Percentiles rank a stretch among this genome's conserved stretches.
phyloP scores from a whole-genome alignment of 2,329 filamentous ascomycete genomes.

The Huntiella omanensis region DNA sequence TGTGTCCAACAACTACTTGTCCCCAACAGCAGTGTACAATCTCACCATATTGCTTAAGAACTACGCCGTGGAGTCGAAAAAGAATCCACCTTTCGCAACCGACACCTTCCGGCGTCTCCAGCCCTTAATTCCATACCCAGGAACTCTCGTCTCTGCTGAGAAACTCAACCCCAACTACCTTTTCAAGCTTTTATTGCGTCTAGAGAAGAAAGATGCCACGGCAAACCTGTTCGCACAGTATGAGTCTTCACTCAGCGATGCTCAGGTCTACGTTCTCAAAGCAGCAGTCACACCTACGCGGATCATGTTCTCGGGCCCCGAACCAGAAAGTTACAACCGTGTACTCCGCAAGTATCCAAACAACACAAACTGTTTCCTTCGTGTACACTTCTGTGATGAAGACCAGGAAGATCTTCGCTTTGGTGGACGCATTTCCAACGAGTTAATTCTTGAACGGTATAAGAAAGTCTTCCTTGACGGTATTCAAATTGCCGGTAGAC shows the following conservation, averaged over 20 bases:
- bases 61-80: slow-evolving; percentile 9
- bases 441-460: slow-evolving; percentile 40
- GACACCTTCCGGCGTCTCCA: slow-evolving; percentile 35
- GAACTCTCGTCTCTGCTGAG: slow-evolving; percentile 27
- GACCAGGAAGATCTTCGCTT: slow-evolving; percentile 44
- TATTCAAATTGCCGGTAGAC: slow-evolving; percentile 43
- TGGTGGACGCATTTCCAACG: slow-evolving; percentile 19
- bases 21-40: slow-evolving; percentile 30
- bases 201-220: too few relatives aligned
- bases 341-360: slow-evolving; percentile 47
- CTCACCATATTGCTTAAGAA: slow-evolving; percentile 26
- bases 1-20: slow-evolving; percentile 41
- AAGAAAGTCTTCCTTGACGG: slow-evolving; percentile 36
- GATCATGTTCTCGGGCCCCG: slow-evolving; percentile 38
- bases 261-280: slow-evolving; percentile 7
- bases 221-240: too few relatives aligned
- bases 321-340: slow-evolving; percentile 49
- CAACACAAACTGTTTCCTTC: slow-evolving; percentile 43
- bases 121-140: slow-evolving; percentile 32
- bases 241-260: not conserved
- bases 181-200: slow-evolving; percentile 17
- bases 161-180: slow-evolving; percentile 24
- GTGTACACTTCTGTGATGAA: slow-evolving; percentile 59
- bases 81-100: slow-evolving; percentile 25
- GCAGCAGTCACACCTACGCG: slow-evolving; percentile 41